phyloP scores from a whole-genome alignment of 169 alveolate species.

The Plasmodium reichenowi region DNA sequence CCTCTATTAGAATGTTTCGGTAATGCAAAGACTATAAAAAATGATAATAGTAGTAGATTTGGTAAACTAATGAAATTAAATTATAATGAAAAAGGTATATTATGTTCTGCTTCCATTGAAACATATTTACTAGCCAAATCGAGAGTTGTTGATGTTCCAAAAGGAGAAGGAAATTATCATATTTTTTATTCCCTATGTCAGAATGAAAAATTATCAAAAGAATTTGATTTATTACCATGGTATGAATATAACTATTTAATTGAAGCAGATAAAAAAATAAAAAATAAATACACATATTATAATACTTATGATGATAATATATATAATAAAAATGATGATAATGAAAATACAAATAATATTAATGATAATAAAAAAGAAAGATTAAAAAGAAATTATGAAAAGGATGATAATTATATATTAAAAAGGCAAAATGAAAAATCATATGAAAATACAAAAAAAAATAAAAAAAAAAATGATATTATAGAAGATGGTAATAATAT shows the following conservation, averaged over 20 bases:
- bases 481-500: not conserved
- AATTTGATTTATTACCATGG: slow-evolving; percentile 72
- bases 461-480: not conserved
- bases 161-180: slow-evolving; percentile 97
- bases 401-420: too few species aligned
- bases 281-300: not conserved
- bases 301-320: slow-evolving; percentile 5
- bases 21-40: slow-evolving; percentile 98
- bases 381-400: not conserved
- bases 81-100: slow-evolving; percentile 91
- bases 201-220: slow-evolving; percentile 41
- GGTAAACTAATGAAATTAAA: slow-evolving; percentile 97
- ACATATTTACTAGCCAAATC: slow-evolving; percentile 97
- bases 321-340: slow-evolving; percentile 1
- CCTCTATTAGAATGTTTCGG: slow-evolving; percentile 99
- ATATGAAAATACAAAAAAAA: not conserved
- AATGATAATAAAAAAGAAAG: not conserved
- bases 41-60: slow-evolving; percentile 98
- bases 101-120: slow-evolving; percentile 93
- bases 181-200: slow-evolving; percentile 93
- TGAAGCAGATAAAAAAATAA: slow-evolving; percentile 11
- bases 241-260: slow-evolving; percentile 65
- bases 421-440: not conserved
- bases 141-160: slow-evolving; percentile 91
- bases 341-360: not conserved